phyloP scores from a whole-genome alignment of 2,329 filamentous ascomycete species.

The Emericellopsis cladophorae region DNA sequence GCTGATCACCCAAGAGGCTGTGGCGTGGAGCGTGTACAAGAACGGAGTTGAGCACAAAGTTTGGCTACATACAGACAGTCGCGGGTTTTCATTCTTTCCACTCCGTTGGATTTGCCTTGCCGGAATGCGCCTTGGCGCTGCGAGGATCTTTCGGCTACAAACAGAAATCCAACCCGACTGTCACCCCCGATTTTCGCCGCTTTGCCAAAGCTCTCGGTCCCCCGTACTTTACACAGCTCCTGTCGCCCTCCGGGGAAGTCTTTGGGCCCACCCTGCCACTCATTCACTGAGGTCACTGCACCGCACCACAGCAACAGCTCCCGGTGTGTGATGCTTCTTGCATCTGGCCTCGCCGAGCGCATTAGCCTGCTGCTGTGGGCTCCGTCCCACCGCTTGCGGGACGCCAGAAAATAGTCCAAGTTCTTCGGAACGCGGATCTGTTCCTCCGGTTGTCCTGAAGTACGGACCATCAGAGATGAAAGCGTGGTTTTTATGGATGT shows the following conservation, averaged over 20 bases:
- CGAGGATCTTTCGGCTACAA: slow-evolving; percentile 27
- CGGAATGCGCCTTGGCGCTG: slow-evolving; percentile 22
- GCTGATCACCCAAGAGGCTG: not conserved
- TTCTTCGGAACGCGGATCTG: slow-evolving; percentile 14
- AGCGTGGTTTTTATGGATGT: slow-evolving; percentile 90
- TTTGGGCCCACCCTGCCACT: slow-evolving; percentile 10
- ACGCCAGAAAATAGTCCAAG: slow-evolving; percentile 31
- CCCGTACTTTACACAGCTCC: slow-evolving; percentile 11
- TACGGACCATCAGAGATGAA: slow-evolving; percentile 35
- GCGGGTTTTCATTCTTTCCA: slow-evolving; percentile 17
- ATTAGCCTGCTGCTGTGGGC: slow-evolving; percentile 37
- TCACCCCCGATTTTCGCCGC: slow-evolving; percentile 19
- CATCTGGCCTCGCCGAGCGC: slow-evolving; percentile 42
- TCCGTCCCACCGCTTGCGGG: slow-evolving; percentile 26
- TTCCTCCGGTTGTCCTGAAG: slow-evolving; percentile 32
- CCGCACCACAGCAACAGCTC: slow-evolving; percentile 27
- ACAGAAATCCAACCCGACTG: slow-evolving; percentile 27
- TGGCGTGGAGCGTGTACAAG: not conserved
- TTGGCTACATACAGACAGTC: slow-evolving; percentile 36
- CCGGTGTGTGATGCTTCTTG: slow-evolving; percentile 27
- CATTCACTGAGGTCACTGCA: slow-evolving; percentile 20
- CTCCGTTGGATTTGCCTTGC: slow-evolving; percentile 22
- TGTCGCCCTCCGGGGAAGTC: not conserved
- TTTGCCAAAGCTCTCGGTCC: slow-evolving; percentile 29
- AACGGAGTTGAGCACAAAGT: slow-evolving; percentile 28